Evolutionary conservation across 108 stramenopile genomes (phyloP).

Genomic region (Licmophora abbreviata): DNA sequence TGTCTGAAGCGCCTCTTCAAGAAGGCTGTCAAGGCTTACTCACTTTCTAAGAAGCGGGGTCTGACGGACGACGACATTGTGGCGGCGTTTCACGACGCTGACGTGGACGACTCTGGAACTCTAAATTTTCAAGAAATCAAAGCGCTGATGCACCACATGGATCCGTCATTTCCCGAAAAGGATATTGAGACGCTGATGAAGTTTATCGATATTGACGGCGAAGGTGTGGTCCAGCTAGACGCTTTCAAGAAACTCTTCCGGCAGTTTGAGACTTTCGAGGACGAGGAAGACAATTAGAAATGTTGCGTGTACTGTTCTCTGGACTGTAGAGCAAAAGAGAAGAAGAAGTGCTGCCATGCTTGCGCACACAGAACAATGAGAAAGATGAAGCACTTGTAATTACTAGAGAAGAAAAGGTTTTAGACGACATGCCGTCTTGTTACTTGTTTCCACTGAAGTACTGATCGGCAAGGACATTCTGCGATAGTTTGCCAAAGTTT

Average conservation of each 20-base stretch:
- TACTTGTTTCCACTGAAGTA: conserved; percentile 4
- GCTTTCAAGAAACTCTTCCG: conserved; percentile 43
- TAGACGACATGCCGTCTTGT: too few relatives aligned
- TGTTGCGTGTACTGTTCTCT: too few relatives aligned
- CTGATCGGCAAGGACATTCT: conserved; percentile 1
- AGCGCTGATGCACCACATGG: conserved; percentile 40
- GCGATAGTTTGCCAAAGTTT: neutral
- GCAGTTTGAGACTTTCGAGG: conserved; percentile 49
- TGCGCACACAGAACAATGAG: too few relatives aligned
- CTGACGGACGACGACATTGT: conserved; percentile 45
- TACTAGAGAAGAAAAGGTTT: too few relatives aligned
- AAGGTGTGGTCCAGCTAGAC: conserved; percentile 39
- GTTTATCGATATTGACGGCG: conserved; percentile 54
- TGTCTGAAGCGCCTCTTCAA: conserved; percentile 55
- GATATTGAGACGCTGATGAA: conserved; percentile 50
- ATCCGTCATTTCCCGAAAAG: conserved; percentile 38
- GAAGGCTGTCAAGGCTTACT: conserved; percentile 52
- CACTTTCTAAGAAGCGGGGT: conserved; percentile 40
- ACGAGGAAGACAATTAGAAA: too few relatives aligned
- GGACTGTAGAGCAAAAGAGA: too few relatives aligned
- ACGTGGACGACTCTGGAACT: conserved; percentile 37
- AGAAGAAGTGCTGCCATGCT: too few relatives aligned
- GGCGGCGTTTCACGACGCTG: conserved; percentile 55
- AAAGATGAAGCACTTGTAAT: too few relatives aligned
- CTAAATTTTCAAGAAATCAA: conserved; percentile 46